phyloP scores from a whole-genome alignment of 192 early-diverging fungal species.

The Linnemannia schmuckeri region DNA sequence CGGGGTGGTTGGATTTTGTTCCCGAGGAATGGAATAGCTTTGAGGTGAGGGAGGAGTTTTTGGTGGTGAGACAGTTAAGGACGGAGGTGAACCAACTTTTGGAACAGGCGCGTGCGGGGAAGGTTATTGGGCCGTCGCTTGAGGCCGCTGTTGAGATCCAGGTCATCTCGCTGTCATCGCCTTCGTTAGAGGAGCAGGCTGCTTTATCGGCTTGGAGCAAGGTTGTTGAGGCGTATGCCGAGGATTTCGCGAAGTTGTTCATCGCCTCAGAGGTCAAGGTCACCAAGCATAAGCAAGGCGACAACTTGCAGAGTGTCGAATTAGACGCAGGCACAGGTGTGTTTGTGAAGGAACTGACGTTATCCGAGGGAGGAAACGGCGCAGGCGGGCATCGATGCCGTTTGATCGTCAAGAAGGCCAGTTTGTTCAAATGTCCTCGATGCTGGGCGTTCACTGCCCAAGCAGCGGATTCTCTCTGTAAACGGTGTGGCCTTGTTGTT shows the following conservation, averaged over 20 bases:
- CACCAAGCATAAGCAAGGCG: constrained; percentile 1
- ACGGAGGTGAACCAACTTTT: constrained; percentile 31
- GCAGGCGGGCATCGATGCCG: constrained; percentile 17
- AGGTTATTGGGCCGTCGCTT: constrained; percentile 31
- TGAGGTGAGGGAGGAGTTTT: constrained; percentile 24
- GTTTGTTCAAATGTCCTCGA: constrained; percentile 78
- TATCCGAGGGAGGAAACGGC: constrained; percentile 6
- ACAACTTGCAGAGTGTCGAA: background rate
- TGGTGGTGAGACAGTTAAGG: constrained; percentile 37
- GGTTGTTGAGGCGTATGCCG: constrained; percentile 9
- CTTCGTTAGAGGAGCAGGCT: background rate
- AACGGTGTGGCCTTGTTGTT: constrained; percentile 66
- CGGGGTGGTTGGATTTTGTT: constrained; percentile 22
- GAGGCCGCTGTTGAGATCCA: constrained; percentile 40
- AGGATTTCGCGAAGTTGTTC: constrained; percentile 47
- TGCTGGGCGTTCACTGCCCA: constrained; percentile 78
- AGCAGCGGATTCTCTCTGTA: constrained; percentile 64
- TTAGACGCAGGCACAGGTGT: background rate
- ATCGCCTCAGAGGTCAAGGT: constrained; percentile 61
- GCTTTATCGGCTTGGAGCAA: background rate
- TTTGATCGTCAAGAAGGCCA: constrained; percentile 63
- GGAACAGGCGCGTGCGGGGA: constrained; percentile 40
- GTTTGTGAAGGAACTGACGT: constrained; percentile 1
- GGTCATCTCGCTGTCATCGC: background rate
- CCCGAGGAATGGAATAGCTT: constrained; percentile 28